Evolutionary conservation across 1,284 basidiomycete genomes (phyloP), one percentile per base, ranked within the genome.

Genomic region (Boletus sp.): DNA sequence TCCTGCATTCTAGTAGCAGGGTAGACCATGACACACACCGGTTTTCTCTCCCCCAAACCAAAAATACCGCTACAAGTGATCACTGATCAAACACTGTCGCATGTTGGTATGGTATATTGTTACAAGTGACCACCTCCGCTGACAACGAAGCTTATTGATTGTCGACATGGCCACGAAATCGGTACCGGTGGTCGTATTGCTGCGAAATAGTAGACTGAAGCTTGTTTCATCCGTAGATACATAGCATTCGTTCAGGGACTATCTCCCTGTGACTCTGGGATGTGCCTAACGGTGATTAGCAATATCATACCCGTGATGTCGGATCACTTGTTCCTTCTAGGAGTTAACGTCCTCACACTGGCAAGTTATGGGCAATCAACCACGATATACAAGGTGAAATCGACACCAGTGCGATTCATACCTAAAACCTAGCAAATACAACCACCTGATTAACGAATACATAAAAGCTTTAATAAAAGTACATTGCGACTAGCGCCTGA

Each of bases 401-500:
- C 18, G 31, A 35, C 50, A 20, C 12, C 12, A n/a, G 31, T 33
- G n/a, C 2, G 8, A 46, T 37, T 24, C 15, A 44, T 33, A 36
- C 15, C 42, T 35, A 36, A 47, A 57, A 33, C 12, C 48, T 43
- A 58, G 13, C 11, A 20, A 18, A 45, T 31, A 61, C 46, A 53
- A 55, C 63, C 22, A 33, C 47, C 31, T 31, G 9, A 53, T 43
- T 36, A 57, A 60, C 3, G 45, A 58, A 55, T 24, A 24, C 24
- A 24, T 0, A 20, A 48, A 43, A 36, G 12, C 36, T 47, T 47
- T 15, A 45, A 53, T 49, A 48, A 48, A 55, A 47, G 24, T n/a
- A 51, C 42, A 53, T 9, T 15, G 57, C 61, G 56, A 7, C 52
- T 51, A 53, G 56, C 61, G 58, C 61, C 22, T n/a, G 31, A n/a